phyloP scores from a whole-genome alignment of 2,329 filamentous ascomycete species.

The Cercospora berteroae region DNA sequence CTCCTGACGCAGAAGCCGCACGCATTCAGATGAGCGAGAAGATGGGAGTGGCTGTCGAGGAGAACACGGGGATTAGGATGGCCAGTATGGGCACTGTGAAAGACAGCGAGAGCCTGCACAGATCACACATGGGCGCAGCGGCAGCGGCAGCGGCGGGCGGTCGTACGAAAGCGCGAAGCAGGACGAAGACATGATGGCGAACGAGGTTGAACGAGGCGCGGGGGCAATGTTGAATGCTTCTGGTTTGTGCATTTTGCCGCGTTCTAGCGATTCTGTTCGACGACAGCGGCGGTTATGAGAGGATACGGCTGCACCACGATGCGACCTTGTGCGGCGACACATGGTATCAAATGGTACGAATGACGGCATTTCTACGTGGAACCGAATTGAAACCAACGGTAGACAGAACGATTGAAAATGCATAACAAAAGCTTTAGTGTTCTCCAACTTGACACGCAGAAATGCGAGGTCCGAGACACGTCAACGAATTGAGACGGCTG shows the following conservation, averaged over 20 bases:
- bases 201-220: not conserved
- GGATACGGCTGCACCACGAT: not conserved
- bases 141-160: slow-evolving; percentile 12
- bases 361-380: not conserved
- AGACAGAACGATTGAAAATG: not conserved
- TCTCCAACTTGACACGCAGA: not conserved
- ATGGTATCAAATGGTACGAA: not conserved
- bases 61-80: slow-evolving; percentile 29
- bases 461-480: not conserved
- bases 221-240: not conserved
- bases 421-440: not conserved
- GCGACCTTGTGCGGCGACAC: not conserved
- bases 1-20: slow-evolving; percentile 34
- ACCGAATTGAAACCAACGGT: not conserved
- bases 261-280: not conserved
- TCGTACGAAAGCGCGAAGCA: not conserved
- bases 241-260: not conserved
- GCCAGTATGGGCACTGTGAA: slow-evolving; percentile 35
- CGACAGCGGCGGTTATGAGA: not conserved
- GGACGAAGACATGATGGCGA: slow-evolving; percentile 11
- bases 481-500: not conserved
- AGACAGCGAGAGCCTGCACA: slow-evolving; percentile 27
- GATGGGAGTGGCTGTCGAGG: slow-evolving; percentile 33
- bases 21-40: slow-evolving; percentile 34
- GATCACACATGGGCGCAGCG: slow-evolving; percentile 7